Conservation (phyloP, 2,329 filamentous ascomycete genomes). For the Phialophora chinensis region DNA sequence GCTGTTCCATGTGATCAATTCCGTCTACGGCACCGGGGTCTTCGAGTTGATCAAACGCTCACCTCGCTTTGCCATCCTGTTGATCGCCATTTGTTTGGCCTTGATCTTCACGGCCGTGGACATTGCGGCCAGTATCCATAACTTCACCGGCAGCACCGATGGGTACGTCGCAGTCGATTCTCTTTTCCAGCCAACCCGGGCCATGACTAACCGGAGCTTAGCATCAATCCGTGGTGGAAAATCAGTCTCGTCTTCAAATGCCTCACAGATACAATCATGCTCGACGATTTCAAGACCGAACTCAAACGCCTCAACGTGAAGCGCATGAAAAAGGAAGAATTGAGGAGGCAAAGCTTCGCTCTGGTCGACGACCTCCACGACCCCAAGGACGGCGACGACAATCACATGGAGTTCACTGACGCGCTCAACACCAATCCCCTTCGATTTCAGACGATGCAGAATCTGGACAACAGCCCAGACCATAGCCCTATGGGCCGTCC, state of each 20-base stretch:
- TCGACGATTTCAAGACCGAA: constrained; percentile 71
- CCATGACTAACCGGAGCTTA: constrained; percentile 10
- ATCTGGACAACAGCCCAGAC: constrained; percentile 13
- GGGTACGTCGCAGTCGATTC: constrained; percentile 24
- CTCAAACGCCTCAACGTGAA: constrained; percentile 38
- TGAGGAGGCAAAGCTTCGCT: constrained; percentile 34
- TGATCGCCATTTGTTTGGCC: constrained; percentile 65
- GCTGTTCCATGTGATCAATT: constrained; percentile 63
- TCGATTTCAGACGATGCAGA: constrained; percentile 23
- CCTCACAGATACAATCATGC: constrained; percentile 68
- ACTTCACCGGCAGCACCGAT: constrained; percentile 39
- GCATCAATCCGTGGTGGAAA: constrained; percentile 69
- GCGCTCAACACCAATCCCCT: constrained; percentile 29
- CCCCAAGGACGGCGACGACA: constrained; percentile 27
- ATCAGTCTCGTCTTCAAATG: constrained; percentile 69
- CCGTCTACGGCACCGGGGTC: constrained; percentile 62
- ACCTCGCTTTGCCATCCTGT: constrained; percentile 68
- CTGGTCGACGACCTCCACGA: constrained; percentile 32
- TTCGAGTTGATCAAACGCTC: constrained; percentile 64
- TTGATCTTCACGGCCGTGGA: constrained; percentile 67
- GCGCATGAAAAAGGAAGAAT: constrained; percentile 37
- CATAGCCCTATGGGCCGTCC: constrained; percentile 26
- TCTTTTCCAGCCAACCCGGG: background rate
- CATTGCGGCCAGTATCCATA: constrained; percentile 62
- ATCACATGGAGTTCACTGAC: constrained; percentile 35